Evolutionary conservation across 441 rosid species (phyloP), one percentile per base, ranked within the genome.

Genomic region (Populus hybrid): DNA sequence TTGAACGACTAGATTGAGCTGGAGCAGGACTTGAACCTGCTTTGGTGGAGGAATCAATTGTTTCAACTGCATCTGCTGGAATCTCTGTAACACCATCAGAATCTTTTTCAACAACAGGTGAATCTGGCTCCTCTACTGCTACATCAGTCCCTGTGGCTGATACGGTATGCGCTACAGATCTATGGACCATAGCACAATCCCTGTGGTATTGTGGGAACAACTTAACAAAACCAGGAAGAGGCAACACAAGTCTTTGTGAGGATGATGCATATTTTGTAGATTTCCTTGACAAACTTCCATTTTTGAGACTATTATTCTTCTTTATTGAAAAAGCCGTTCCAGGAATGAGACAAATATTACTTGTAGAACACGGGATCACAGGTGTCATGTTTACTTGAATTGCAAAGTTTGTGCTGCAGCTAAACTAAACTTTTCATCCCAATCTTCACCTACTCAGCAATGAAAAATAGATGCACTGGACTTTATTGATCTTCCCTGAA

Each of bases 81-180:
- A 77, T 81, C 74, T 84, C 90, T 26, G 83, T 57, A 61, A 85
- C 84, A 64, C 23, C 85, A 35, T 24, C 70, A 11, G 93, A 82
- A 78, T 32, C 77, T 80, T 88, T 90, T 10, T 83, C 87, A 11
- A 68, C 83, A 18, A 79, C 88, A 79, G 92, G 79, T 70, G 91
- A 73, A 79, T 83, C 90, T 59, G 93, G 83, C 82, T 89, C 94
- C 82, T 89, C 97, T 74, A 91, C 87, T 1, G 89, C 89, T 20
- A 92, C 91, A 78, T 91, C 93, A 73, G 89, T 87, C 79, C 86
- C 99, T 0, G 95, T 87, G 71, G 98, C 93, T 77, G 87, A 84
- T 67, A 81, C 65, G 67, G 46, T 57, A 72, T 10, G 61, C 38
- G 71, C 70, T 68, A 71, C 75, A 78, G 82, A 80, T 79, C 77